Evolutionary conservation across 2,329 filamentous ascomycete genomes (phyloP).

Genomic region (Diaporthe capsici): DNA sequence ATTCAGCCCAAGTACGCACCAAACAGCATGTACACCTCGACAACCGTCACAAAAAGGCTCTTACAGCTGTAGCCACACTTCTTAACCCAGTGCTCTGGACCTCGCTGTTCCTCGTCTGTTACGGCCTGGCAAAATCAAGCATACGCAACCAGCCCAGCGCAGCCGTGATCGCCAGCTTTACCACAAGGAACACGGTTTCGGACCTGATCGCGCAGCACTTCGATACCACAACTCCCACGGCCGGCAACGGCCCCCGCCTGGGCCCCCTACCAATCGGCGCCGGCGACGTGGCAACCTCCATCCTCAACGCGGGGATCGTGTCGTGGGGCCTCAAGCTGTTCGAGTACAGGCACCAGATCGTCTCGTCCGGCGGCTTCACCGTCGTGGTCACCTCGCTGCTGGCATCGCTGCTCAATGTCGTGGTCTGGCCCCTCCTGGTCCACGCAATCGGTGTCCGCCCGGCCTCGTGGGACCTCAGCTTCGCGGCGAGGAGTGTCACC

Average conservation of each 20-base stretch:
- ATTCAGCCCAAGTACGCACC: slow-evolving; percentile 55
- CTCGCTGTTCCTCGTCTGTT: slow-evolving; percentile 60
- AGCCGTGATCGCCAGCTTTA: slow-evolving; percentile 47
- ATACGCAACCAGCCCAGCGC: slow-evolving; percentile 43
- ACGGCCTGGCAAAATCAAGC: slow-evolving; percentile 56
- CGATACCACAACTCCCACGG: slow-evolving; percentile 43
- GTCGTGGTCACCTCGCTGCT: slow-evolving; percentile 54
- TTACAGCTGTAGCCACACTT: slow-evolving; percentile 53
- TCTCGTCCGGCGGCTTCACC: slow-evolving; percentile 58
- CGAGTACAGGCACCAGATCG: slow-evolving; percentile 62
- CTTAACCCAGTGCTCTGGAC: slow-evolving; percentile 65
- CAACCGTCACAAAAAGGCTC: slow-evolving; percentile 44
- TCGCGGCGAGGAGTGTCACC: slow-evolving; percentile 65
- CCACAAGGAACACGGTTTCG: slow-evolving; percentile 50
- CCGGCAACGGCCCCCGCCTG: background rate
- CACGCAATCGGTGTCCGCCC: slow-evolving; percentile 53
- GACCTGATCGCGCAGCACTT: slow-evolving; percentile 46
- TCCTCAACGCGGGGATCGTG: slow-evolving; percentile 66
- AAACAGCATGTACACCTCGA: slow-evolving; percentile 45
- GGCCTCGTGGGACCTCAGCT: slow-evolving; percentile 56
- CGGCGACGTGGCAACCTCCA: slow-evolving; percentile 62
- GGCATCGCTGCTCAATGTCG: slow-evolving; percentile 59
- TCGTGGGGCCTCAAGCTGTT: slow-evolving; percentile 68
- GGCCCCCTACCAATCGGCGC: slow-evolving; percentile 52
- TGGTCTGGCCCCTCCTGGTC: slow-evolving; percentile 56